Evolutionary conservation across 805 yeast species (phyloP).

Genomic region (Ogataea pilisensis): DNA sequence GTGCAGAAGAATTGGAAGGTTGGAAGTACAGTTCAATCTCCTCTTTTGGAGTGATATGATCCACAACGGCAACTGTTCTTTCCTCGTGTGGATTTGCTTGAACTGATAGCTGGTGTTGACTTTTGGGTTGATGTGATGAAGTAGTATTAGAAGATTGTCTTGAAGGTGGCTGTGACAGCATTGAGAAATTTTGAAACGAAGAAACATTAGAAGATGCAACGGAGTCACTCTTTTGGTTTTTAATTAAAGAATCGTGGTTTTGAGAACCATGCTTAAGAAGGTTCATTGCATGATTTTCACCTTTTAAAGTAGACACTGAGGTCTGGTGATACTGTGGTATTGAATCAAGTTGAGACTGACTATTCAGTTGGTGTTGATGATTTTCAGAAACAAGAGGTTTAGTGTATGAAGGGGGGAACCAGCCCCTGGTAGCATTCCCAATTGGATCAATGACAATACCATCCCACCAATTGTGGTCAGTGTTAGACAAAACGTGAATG

Average conservation of each 20-base stretch:
- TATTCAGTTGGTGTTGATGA: slow-evolving; percentile 30
- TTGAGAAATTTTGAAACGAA: slow-evolving; percentile 3
- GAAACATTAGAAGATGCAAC: slow-evolving; percentile 12
- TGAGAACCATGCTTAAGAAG: not conserved
- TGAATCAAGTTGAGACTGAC: not conserved
- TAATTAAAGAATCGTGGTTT: not conserved
- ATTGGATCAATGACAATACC: slow-evolving; percentile 47
- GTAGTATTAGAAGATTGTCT: slow-evolving; percentile 3
- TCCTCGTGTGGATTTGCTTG: slow-evolving; percentile 4
- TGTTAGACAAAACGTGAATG: slow-evolving; percentile 61
- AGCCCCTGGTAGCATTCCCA: slow-evolving; percentile 58
- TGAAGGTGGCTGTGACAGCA: slow-evolving; percentile 4
- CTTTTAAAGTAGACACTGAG: slow-evolving; percentile 14
- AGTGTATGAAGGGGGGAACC: slow-evolving; percentile 76
- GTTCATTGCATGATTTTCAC: slow-evolving; percentile 2
- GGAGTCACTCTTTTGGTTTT: slow-evolving; percentile 6
- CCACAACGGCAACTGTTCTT: slow-evolving; percentile 6
- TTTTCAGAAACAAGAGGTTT: slow-evolving; percentile 28
- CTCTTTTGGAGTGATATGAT: slow-evolving; percentile 22
- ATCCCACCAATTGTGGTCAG: slow-evolving; percentile 83
- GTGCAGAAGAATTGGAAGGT: slow-evolving; percentile 16
- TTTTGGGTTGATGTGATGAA: not conserved
- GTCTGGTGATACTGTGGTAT: slow-evolving; percentile 8
- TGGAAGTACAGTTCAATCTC: slow-evolving; percentile 26
- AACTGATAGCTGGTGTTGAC: slow-evolving; percentile 3